Evolutionary conservation across 2,329 filamentous ascomycete genomes (phyloP), one percentile per base, ranked within the genome.

Genomic region (Rhynchosporium secalis): DNA sequence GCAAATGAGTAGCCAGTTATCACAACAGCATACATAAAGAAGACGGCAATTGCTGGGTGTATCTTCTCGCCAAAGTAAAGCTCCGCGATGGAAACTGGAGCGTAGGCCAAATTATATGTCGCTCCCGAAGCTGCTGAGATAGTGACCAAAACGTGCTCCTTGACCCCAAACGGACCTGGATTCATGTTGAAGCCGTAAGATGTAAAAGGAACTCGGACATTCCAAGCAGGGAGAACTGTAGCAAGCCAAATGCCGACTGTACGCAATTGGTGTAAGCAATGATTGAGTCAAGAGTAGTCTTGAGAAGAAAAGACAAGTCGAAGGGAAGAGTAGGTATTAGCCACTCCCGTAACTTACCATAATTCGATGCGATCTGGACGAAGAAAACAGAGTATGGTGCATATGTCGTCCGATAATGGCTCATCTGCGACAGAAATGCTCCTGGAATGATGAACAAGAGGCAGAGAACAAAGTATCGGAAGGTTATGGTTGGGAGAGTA

Each of bases 11-110:
- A 86, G 9, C 84, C 83, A 0, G 79, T 81, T 74, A 80, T 84
- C 0, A 84, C 82, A 36, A 83, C 83, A 0, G 79, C 76, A 75
- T 79, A 79, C 83, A 86, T 86, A 74, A 86, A 86, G 70, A 84
- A 82, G 36, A 85, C 78, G 0, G 79, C 80, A 8, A 84, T 80
- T 0, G 78, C 81, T 0, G 82, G 78, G 54, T 85, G 76, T 52
- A 87, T 77, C 33, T 71, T 75, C 49, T 80, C 75, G 45, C 78
- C 78, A 69, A 85, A 86, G 74, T 83, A 86, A 2, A 86, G 74
- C 70, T 85, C 81, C 1, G 82, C 78, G 62, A 86, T 78, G 0
- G 80, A 79, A 41, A 86, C 80, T 2, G 82, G 80, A 6, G 78
- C 75, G 66, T 80, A 83, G 1, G 78, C 79, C 47, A 81, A 67